Evolutionary conservation across 2,329 filamentous ascomycete genomes (phyloP), one percentile per base, ranked within the genome.

Genomic region (Rhexocercosporidium sp.): DNA sequence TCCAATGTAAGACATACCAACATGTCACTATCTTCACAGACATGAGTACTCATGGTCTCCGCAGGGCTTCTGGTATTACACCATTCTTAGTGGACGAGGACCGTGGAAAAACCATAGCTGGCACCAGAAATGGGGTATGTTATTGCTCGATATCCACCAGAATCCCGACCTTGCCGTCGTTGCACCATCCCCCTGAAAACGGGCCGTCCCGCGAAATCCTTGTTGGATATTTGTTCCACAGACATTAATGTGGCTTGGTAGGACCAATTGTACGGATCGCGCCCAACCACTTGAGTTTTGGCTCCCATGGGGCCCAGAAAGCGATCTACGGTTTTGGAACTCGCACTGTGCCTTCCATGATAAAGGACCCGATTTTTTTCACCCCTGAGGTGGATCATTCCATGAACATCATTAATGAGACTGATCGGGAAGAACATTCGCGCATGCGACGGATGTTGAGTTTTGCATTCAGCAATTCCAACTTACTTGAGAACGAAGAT

Each of bases 271-370:
- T 76, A 12, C 69, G 74, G 18, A 76, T 75, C 20, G 73, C 68
- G 20, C 74, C 75, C 0, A 74, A 75, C 49, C 71, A 74, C 31
- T 31, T 71, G 18, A 70, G 64, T 31, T 72, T 72, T 49, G 65
- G 53, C 31, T 66, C 88, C 63, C 85, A 85, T 69, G 84, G 84
- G 20, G 90, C 90, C 0, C 82, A 92, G 66, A 72, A 72, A 54
- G 59, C 88, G 41, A 88, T 90, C 70, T 89, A 90, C 79, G 86
- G 87, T 71, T 88, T 88, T 81, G 82, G 82, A 44, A 79, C 86
- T 20, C 62, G 66, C 12, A 65, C 63, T 16, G 65, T 68, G 7
- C 67, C 70, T 8, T 64, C 64, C 2, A 69, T 70, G 59, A 47
- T 62, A n/a, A 70, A 72, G 51, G 69, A 72, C 37, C 70, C 70